phyloP scores from a whole-genome alignment of 140 eudicot species.

The Cichorium intybus region DNA sequence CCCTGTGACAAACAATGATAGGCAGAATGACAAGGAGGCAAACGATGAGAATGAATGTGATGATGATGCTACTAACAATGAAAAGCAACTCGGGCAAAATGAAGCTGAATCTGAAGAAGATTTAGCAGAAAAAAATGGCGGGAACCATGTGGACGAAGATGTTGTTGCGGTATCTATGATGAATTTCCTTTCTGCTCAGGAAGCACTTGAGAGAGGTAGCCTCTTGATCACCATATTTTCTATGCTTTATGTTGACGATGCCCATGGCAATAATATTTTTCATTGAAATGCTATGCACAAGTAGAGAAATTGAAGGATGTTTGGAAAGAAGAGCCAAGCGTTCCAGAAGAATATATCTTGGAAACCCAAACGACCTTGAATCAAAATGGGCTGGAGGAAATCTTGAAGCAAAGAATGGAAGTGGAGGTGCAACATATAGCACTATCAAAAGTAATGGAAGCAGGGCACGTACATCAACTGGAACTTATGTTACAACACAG shows the following conservation, averaged over 20 bases:
- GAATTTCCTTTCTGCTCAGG: slow-evolving; percentile 9
- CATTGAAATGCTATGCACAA: too few relatives aligned
- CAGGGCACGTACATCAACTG: background rate
- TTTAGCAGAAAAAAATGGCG: background rate
- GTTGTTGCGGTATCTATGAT: slow-evolving; percentile 5
- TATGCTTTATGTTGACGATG: too few relatives aligned
- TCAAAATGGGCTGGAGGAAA: slow-evolving; percentile 3
- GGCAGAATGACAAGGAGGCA: background rate
- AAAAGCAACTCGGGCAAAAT: too few relatives aligned
- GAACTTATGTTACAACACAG: slow-evolving; percentile 5
- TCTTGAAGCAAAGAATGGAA: slow-evolving; percentile 8
- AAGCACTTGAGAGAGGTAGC: slow-evolving; percentile 20
- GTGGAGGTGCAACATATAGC: slow-evolving; percentile 16
- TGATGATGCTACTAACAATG: background rate
- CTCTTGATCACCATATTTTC: background rate
- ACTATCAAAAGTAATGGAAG: background rate
- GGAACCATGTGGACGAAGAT: background rate
- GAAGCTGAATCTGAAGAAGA: background rate
- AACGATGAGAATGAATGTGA: background rate
- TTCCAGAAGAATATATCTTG: background rate
- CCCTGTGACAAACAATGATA: too few relatives aligned
- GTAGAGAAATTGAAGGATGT: slow-evolving; percentile 9
- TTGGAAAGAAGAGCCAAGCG: background rate
- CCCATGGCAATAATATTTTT: too few relatives aligned
- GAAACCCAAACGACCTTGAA: background rate